A percentile compares a stretch with the other conserved stretches of the same genome.
Evolutionary conservation across 257 asterid species (phyloP).

Genomic region (Nicotiana obtusifolia): DNA sequence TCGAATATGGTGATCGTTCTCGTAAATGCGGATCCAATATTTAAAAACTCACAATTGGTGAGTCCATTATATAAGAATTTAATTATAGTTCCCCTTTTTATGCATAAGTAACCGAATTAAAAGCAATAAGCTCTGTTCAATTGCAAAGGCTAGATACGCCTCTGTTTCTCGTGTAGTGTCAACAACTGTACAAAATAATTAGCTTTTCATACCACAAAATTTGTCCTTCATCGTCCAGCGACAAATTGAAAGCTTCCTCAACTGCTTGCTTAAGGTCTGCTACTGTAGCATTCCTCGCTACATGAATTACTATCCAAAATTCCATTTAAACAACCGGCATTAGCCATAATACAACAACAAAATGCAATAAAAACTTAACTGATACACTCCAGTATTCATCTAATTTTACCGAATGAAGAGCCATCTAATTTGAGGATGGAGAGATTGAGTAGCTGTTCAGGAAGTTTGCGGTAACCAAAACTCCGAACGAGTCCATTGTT

Average conservation of each 20-base stretch:
- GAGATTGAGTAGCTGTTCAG: constrained; percentile 38
- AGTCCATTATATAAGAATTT: neutral
- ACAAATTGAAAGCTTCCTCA: constrained; percentile 36
- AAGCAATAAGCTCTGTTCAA: neutral
- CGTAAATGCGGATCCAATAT: neutral
- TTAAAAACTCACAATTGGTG: neutral
- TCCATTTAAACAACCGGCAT: neutral
- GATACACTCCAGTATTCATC: neutral
- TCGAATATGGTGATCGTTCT: neutral
- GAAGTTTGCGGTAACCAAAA: constrained; percentile 38
- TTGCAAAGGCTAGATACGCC: neutral
- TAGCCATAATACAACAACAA: neutral
- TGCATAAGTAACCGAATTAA: neutral
- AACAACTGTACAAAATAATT: neutral
- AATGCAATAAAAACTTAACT: neutral
- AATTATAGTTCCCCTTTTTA: neutral
- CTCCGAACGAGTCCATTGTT: constrained; percentile 11
- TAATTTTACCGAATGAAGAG: constrained; percentile 40
- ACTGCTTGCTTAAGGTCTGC: constrained; percentile 38
- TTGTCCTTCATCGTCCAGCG: constrained; percentile 24
- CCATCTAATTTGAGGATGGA: constrained; percentile 59
- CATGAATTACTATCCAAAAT: constrained; percentile 33
- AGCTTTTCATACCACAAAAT: constrained; percentile 38
- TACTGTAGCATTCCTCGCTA: constrained; percentile 50
- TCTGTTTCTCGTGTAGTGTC: neutral